Evolutionary conservation across 805 yeast species (phyloP).

Genomic region (Ogataea angusta): DNA sequence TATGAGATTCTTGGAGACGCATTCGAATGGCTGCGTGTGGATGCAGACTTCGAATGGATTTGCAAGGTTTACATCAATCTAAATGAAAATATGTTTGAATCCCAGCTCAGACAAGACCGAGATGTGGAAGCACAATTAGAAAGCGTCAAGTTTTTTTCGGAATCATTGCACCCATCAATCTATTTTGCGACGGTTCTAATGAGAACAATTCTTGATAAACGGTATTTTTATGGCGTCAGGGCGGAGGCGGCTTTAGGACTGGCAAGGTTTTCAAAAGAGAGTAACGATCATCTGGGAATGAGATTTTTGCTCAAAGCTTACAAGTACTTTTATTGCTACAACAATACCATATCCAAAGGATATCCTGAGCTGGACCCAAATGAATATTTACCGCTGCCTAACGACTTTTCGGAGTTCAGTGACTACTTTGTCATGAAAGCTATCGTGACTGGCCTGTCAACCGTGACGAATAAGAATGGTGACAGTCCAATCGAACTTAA

Average conservation of each 20-base stretch:
- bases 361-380: constrained; percentile 30
- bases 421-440: constrained; percentile 67
- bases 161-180: constrained; percentile 50
- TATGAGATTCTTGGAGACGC: constrained; percentile 61
- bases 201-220: constrained; percentile 75
- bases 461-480: constrained; percentile 60
- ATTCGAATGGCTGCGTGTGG: constrained; percentile 97
- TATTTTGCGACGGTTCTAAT: constrained; percentile 74
- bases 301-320: constrained; percentile 69
- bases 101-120: constrained; percentile 90
- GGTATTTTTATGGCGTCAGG: constrained; percentile 88
- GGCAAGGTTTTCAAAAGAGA: constrained; percentile 60
- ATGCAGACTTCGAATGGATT: constrained; percentile 97
- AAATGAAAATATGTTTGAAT: constrained; percentile 92
- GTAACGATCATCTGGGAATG: constrained; percentile 67
- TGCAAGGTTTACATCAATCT: constrained; percentile 77
- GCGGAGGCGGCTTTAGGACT: constrained; percentile 82
- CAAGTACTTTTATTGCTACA: constrained; percentile 69
- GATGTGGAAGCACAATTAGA: constrained; percentile 95
- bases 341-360: constrained; percentile 33
- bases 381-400: constrained; percentile 67
- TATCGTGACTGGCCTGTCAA: constrained; percentile 60
- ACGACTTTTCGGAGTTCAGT: constrained; percentile 73
- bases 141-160: constrained; percentile 71
- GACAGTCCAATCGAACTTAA: constrained; percentile 54